Evolutionary conservation across 176 grass and related monocot genomes (phyloP).

Genomic region (Saccharum officinarum): DNA sequence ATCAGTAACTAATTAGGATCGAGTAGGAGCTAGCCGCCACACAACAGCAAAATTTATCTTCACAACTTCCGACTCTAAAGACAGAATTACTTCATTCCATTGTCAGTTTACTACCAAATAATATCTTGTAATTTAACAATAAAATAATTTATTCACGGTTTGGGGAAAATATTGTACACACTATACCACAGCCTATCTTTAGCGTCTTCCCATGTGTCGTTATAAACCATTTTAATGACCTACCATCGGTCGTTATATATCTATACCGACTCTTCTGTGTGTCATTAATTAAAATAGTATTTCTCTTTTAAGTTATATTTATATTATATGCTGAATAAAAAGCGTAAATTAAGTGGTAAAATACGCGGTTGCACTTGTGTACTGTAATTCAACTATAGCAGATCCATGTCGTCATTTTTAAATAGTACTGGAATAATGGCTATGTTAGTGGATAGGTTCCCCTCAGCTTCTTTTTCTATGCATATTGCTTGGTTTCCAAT

Average conservation of each 20-base stretch:
- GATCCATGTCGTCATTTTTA: not conserved
- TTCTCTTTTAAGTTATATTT: too few relatives aligned
- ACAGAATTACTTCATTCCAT: not conserved
- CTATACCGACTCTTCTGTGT: too few relatives aligned
- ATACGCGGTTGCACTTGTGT: too few relatives aligned
- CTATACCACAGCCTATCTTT: too few relatives aligned
- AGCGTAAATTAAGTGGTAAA: too few relatives aligned
- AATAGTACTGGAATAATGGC: not conserved
- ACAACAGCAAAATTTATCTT: not conserved
- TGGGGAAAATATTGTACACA: not conserved
- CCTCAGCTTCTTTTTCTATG: not conserved
- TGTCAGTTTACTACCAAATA: not conserved
- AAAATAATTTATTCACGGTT: not conserved
- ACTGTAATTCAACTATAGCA: not conserved
- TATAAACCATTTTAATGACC: too few relatives aligned
- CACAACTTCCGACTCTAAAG: not conserved
- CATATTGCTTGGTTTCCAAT: slow-evolving; percentile 1
- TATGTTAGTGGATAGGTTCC: not conserved
- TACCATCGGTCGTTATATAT: too few relatives aligned
- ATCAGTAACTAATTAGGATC: not conserved
- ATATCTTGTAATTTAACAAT: not conserved
- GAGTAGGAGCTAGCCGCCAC: not conserved
- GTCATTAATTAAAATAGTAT: too few relatives aligned
- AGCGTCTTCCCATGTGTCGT: too few relatives aligned
- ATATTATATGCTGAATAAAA: too few relatives aligned